These are phyloP conservation scores for Schwanniomyces yamadae DNA, from an alignment of 805 yeast species.

Conservation along the genomic window DNA sequence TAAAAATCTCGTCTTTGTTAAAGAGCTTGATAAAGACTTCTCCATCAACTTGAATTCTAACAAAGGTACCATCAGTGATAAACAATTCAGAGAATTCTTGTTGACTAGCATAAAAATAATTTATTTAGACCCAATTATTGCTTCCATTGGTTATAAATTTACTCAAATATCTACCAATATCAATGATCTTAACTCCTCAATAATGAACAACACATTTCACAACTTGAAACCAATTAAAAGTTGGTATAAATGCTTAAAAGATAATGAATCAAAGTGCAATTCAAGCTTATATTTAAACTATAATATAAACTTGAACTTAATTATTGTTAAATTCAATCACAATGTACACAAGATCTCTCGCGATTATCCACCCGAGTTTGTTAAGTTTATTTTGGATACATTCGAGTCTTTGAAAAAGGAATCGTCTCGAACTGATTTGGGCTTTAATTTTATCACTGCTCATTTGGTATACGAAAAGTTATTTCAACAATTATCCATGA, in stretches of 20 bases:
- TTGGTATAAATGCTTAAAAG: slow-evolving; percentile 19
- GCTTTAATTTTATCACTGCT: slow-evolving; percentile 20
- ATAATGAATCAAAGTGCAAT: slow-evolving; percentile 11
- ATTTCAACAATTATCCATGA: slow-evolving; percentile 12
- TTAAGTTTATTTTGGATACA: slow-evolving; percentile 5
- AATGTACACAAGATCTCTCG: slow-evolving; percentile 10
- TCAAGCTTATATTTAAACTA: slow-evolving; percentile 21
- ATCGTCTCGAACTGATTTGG: slow-evolving; percentile 7
- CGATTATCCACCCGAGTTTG: slow-evolving; percentile 10
- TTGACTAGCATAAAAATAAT: slow-evolving; percentile 34
- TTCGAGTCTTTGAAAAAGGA: slow-evolving; percentile 6
- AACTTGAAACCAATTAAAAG: slow-evolving; percentile 19
- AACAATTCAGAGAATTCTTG: slow-evolving; percentile 34
- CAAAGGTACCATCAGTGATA: slow-evolving; percentile 26
- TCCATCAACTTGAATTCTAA: slow-evolving; percentile 20
- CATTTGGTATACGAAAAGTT: slow-evolving; percentile 25
- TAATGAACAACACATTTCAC: slow-evolving; percentile 4
- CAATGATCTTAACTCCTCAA: slow-evolving; percentile 18
- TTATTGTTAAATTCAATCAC: slow-evolving; percentile 25
- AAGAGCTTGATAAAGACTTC: slow-evolving; percentile 20
- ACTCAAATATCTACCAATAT: slow-evolving; percentile 32
- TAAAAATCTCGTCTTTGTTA: slow-evolving; percentile 17
- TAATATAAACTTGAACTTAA: slow-evolving; percentile 19
- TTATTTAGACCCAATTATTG: slow-evolving; percentile 41
- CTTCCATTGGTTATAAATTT: slow-evolving; percentile 29